These are phyloP conservation scores for Hymenoscyphus linearis DNA, from an alignment of 2,329 filamentous ascomycete genomes.

Conservation along the genomic window DNA sequence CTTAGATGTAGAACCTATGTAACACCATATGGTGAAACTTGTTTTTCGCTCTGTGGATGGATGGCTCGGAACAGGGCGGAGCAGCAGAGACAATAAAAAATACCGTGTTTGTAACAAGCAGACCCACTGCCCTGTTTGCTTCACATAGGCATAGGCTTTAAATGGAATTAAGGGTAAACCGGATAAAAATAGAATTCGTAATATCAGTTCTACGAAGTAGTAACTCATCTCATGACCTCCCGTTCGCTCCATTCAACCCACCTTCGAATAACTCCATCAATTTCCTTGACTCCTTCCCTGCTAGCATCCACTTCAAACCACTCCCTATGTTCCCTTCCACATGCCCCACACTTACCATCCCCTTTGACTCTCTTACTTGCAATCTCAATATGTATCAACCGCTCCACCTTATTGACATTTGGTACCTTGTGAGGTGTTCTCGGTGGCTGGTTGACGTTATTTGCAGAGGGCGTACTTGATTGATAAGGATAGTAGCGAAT, in stretches of 20 bases:
- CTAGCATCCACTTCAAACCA: conserved; percentile 89
- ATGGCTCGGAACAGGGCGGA: too few relatives aligned
- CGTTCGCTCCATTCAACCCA: conserved; percentile 70
- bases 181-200: background rate
- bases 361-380: conserved; percentile 50
- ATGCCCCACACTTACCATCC: conserved; percentile 61
- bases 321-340: conserved; percentile 81
- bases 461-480: conserved; percentile 15
- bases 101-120: too few relatives aligned
- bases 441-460: conserved; percentile 23
- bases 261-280: conserved; percentile 70
- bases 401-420: conserved; percentile 81
- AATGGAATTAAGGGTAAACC: background rate
- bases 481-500: conserved; percentile 88
- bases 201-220: background rate
- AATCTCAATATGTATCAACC: conserved; percentile 88
- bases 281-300: conserved; percentile 59
- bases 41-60: too few relatives aligned
- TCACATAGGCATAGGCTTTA: background rate
- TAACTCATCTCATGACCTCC: conserved; percentile 20
- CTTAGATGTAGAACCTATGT: too few relatives aligned
- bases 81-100: too few relatives aligned
- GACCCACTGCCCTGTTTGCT: background rate
- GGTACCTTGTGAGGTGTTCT: conserved; percentile 64
- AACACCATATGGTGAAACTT: too few relatives aligned